A percentile compares a stretch with the other conserved stretches of the same genome.
phyloP scores from a whole-genome alignment of 768 basidiomycete genomes.

The Hemileccinum rubropunctum region DNA sequence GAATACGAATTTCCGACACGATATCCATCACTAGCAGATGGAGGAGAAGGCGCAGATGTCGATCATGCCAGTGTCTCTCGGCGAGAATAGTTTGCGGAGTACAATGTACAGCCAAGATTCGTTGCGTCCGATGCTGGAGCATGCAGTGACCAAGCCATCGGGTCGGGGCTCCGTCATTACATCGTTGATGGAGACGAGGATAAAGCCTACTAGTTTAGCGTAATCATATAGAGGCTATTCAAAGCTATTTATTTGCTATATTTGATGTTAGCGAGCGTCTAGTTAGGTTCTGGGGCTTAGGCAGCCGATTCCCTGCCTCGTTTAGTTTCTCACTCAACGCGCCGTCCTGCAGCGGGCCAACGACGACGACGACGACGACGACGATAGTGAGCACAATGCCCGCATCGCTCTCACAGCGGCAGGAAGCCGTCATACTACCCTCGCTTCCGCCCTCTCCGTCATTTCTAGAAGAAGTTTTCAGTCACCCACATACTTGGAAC shows the following conservation, averaged over 20 bases:
- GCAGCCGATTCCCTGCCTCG: conserved; percentile 15
- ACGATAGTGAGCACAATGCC: conserved; percentile 18
- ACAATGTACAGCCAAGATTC: conserved; percentile 55
- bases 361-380: conserved; percentile 12
- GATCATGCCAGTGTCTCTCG: conserved; percentile 55
- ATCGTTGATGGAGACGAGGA: conserved; percentile 28
- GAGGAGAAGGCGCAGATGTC: conserved; percentile 69
- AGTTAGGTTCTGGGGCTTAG: conserved; percentile 8
- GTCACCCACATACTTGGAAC: conserved; percentile 33
- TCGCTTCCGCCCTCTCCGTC: conserved; percentile 39
- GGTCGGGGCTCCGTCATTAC: conserved; percentile 58
- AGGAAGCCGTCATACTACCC: conserved; percentile 14
- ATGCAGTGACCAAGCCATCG: conserved; percentile 36
- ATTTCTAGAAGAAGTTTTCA: conserved; percentile 46
- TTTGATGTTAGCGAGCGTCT: conserved; percentile 39
- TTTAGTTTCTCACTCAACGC: background rate
- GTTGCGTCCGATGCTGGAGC: conserved; percentile 50
- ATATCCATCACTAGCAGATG: conserved; percentile 78
- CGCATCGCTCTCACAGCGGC: conserved; percentile 12
- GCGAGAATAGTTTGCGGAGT: conserved; percentile 45
- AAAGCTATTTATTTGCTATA: background rate
- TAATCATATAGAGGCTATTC: too few relatives aligned
- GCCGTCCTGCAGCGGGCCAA: background rate
- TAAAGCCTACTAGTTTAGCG: too few relatives aligned
- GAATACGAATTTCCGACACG: conserved; percentile 56